phyloP scores from a whole-genome alignment of 352 stramenopile species.

The Detonula confervacea region DNA sequence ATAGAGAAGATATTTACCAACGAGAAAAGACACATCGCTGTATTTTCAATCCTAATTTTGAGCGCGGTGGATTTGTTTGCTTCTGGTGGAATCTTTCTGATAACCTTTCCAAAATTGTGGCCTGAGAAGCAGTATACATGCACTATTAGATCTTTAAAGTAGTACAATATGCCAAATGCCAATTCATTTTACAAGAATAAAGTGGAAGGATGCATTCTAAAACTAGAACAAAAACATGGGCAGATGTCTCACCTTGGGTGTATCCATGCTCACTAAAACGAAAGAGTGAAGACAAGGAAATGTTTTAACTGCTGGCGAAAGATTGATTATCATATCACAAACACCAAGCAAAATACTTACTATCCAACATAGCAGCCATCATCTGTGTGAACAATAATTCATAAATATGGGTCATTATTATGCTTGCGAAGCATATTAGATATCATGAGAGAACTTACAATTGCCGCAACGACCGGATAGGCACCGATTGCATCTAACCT shows the following conservation, averaged over 20 bases:
- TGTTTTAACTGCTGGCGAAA: background rate
- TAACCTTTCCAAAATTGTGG: constrained; percentile 1
- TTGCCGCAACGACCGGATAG: background rate
- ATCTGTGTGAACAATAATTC: background rate
- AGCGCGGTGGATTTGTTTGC: background rate
- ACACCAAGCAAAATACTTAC: background rate
- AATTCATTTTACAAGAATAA: too few relatives aligned
- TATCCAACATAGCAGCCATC: background rate
- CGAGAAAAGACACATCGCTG: background rate
- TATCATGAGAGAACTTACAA: background rate
- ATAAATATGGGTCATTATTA: background rate
- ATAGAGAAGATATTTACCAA: constrained; percentile 8
- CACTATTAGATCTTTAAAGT: too few relatives aligned
- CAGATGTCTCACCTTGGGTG: background rate
- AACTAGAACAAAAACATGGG: background rate
- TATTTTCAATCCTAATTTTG: background rate
- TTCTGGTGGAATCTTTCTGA: background rate
- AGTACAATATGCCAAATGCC: too few relatives aligned
- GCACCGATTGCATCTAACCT: background rate
- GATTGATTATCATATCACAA: background rate
- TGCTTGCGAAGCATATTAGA: background rate
- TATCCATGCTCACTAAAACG: background rate
- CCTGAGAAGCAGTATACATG: too few relatives aligned
- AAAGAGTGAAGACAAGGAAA: background rate
- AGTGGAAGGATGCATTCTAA: background rate